Percentiles rank a stretch among this genome's conserved stretches.
Conservation (phyloP, 2,329 filamentous ascomycete species). For the Fusarium dlaminii region DNA sequence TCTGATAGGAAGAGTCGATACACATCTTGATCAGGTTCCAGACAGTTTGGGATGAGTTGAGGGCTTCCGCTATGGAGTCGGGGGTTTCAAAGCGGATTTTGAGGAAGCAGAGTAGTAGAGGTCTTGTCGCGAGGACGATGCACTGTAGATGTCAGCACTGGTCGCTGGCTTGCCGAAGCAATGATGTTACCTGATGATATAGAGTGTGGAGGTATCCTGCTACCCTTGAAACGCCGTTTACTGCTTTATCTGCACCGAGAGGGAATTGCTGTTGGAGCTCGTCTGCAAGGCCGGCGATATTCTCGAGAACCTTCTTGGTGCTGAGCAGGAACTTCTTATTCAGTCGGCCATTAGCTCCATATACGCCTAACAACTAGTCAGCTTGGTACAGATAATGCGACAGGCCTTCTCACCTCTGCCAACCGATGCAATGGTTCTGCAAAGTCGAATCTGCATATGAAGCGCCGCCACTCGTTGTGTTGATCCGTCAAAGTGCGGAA, state of each 20-base stretch:
- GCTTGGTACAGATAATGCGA: fast-evolving
- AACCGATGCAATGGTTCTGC: conserved; percentile 44
- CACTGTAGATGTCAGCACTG: conserved; percentile 29
- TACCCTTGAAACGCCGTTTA: conserved; percentile 47
- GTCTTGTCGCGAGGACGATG: conserved; percentile 47
- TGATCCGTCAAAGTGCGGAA: conserved; percentile 45
- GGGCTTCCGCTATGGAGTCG: conserved; percentile 38
- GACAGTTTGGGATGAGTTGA: conserved; percentile 51
- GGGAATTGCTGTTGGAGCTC: conserved; percentile 46
- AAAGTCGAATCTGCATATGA: conserved; percentile 47
- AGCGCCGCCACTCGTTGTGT: conserved; percentile 41
- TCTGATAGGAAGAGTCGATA: conserved; percentile 47
- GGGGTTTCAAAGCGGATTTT: conserved; percentile 46
- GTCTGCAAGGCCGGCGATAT: conserved; percentile 43
- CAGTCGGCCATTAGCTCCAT: conserved; percentile 43
- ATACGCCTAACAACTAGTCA: conserved; percentile 35
- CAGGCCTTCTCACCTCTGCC: conserved; percentile 37
- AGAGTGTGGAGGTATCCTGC: conserved; percentile 47
- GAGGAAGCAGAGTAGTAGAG: conserved; percentile 45
- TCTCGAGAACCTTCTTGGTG: conserved; percentile 44
- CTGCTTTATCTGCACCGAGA: conserved; percentile 39
- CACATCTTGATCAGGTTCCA: conserved; percentile 48
- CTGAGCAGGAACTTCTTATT: conserved; percentile 46
- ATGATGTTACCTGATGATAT: conserved; percentile 42
- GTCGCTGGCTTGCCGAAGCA: fast-evolving